Evolutionary conservation across 1,139 yeast genomes (phyloP).

Genomic region (Waltiozyma sp.): DNA sequence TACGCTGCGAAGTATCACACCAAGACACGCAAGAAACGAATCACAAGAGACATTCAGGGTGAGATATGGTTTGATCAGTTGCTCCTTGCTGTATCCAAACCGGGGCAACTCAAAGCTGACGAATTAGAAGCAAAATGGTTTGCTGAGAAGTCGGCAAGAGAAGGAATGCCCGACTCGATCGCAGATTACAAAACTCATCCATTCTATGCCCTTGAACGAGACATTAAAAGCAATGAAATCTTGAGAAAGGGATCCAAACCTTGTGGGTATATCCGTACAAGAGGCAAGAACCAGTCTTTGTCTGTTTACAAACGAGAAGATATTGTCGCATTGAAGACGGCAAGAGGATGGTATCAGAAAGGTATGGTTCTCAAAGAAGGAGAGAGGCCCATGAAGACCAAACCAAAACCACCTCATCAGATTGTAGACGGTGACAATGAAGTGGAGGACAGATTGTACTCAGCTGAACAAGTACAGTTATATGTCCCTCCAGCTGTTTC

Average conservation of each 20-base stretch:
- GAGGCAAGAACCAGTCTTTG: slow-evolving; percentile 26
- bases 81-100: slow-evolving; percentile 16
- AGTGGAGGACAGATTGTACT: slow-evolving; percentile 56
- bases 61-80: slow-evolving; percentile 46
- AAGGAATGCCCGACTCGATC: slow-evolving; percentile 80
- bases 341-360: slow-evolving; percentile 76
- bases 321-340: slow-evolving; percentile 54
- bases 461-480: slow-evolving; percentile 64
- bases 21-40: slow-evolving; percentile 61
- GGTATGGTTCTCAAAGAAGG: slow-evolving; percentile 74
- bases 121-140: slow-evolving; percentile 64
- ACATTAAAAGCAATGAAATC: slow-evolving; percentile 60
- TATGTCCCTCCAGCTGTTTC: slow-evolving; percentile 51
- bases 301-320: slow-evolving; percentile 57
- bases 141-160: slow-evolving; percentile 51
- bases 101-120: slow-evolving; percentile 40
- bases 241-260: slow-evolving; percentile 50
- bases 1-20: slow-evolving; percentile 66
- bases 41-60: slow-evolving; percentile 48
- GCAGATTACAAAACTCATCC: slow-evolving; percentile 87
- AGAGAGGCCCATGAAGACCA: slow-evolving; percentile 47
- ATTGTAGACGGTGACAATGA: slow-evolving; percentile 27
- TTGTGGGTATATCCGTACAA: slow-evolving; percentile 59
- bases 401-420: slow-evolving; percentile 16
- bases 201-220: slow-evolving; percentile 68